Base-by-base conservation (phyloP, 169 alveolate species). In the Eimeria brunetti region DNA sequence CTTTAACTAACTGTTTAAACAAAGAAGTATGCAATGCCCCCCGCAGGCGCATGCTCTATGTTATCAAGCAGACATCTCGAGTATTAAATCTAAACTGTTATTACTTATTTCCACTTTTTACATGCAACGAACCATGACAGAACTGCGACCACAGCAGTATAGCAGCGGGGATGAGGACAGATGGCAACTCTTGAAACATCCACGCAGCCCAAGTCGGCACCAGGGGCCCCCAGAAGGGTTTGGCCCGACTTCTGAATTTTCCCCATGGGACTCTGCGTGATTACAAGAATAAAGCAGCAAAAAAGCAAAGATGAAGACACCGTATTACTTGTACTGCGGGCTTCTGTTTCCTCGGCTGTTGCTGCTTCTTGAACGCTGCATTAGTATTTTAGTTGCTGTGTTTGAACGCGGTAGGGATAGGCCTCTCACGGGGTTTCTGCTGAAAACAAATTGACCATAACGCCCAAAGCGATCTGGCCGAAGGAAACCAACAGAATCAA, bases 161-260 rank as follows among this genome's bases (percentile, higher is more conserved):
- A 51, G 88, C 75, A 2, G 67, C 27, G 16, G 94, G 94, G 30
- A 89, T 73, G 44, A 71, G 83, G 4, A 67, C 73, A 18, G 88
- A 89, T 0, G 94, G 94, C 58, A 53, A 71, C 60, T 89, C 88
- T 38, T 53, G 76, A 6, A 89, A 6, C 76, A 89, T 89, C 94
- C 88, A 73, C 62, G 86, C 94, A 6, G 64, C 94, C 71, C 60
- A 46, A 36, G 20, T 44, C 41, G 94, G 94, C 49, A 88, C 91
- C 53, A 8, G 49, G 14, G 91, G 94, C 51, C 94, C 84, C 85
- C 94, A 64, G 38, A 7, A 27, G 62, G 88, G 67, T 41, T 30
- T 78, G 5, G 88, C 62, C 20, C 88, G 88, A 44, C 88, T 78
- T 24, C 64, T 11, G 53, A 78, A 78, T 49, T 49, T 78, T 2